Conservation (phyloP, 805 yeast species). For the Saccharomycopsis malanga region DNA sequence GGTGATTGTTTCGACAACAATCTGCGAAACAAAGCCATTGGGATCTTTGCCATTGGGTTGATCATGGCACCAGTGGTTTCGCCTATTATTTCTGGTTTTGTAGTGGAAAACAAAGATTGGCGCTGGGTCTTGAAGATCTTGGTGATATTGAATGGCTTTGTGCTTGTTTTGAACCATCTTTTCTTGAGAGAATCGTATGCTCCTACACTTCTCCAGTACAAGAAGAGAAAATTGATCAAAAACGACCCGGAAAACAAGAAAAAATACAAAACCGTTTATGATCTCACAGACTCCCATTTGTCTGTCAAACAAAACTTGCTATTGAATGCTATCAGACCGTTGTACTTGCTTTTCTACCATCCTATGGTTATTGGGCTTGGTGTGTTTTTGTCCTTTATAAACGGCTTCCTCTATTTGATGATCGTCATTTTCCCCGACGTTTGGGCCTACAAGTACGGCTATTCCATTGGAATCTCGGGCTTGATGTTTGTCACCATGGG, state of each 20-base stretch:
- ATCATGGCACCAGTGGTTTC: conserved; percentile 53
- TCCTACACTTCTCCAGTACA: conserved; percentile 42
- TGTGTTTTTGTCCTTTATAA: conserved; percentile 53
- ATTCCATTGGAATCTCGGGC: conserved; percentile 43
- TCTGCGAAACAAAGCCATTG: conserved; percentile 49
- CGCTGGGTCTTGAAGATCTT: conserved; percentile 58
- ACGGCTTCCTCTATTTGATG: conserved; percentile 60
- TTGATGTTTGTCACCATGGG: conserved; percentile 53
- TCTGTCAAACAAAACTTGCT: conserved; percentile 40
- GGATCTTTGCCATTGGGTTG: conserved; percentile 44
- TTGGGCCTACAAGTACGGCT: conserved; percentile 42
- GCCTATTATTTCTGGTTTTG: conserved; percentile 51
- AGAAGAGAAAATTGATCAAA: conserved; percentile 37
- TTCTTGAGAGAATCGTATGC: conserved; percentile 53
- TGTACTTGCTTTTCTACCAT: conserved; percentile 45
- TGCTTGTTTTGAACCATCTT: conserved; percentile 37
- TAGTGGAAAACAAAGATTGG: conserved; percentile 48
- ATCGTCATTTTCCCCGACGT: conserved; percentile 53
- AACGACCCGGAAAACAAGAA: conserved; percentile 45
- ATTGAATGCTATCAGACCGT: conserved; percentile 45
- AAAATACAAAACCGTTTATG: conserved; percentile 52
- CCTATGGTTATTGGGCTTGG: conserved; percentile 64
- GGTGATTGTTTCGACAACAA: conserved; percentile 51
- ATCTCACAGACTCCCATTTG: conserved; percentile 34
- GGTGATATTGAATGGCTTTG: conserved; percentile 44